Base-by-base conservation (phyloP, 164 flowering plant genomes). In the Kalanchoe fedtschenkoi region DNA sequence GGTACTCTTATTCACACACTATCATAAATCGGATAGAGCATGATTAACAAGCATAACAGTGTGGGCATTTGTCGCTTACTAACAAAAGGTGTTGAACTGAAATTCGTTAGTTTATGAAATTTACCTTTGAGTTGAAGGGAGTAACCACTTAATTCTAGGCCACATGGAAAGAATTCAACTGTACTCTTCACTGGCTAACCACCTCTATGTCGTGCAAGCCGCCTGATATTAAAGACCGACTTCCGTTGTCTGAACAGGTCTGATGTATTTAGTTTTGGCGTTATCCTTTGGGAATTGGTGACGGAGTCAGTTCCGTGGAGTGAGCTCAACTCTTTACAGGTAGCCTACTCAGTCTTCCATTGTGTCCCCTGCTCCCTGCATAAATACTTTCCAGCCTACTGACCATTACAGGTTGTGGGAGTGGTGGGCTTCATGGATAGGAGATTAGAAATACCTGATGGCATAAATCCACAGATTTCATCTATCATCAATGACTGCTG, bases 261-360 rank as follows among this genome's bases (percentile, higher is more conserved):
- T 22, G 96, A 91, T 68, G 86, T 91, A 62, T 91, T 63, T 76
- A 91, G 97, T 63, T 91, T 86, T 70, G 97, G 97, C 28, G 93
- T 90, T 35, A 79, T 90, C 34, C 67, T 90, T 3, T 90, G 97
- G 97, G 97, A 90, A 63, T 77, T 90, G 38, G 69, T 86, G 83
- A 88, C 97, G 0, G 72, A 62, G 39, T 80, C 81, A 28, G 70
- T 90, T 69, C 97, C 97, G 34, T 90, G 97, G 97, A 57, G 39
- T 61, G 53, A 78, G 59, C 77, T 90, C 17, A 88, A 86, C 62
- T 58, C 88, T 14, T 69, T 91, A 54, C 93, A 88, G 91, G 95
- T 88, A 58, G 43, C 41, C 34, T 57, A 43, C 51, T 35, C 21
- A 1, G 55, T 41, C 63, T 57, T 29, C 35, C n/a, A n/a, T n/a